Conservation (phyloP, 73 alveolate species). For the Halteria grandinella region DNA sequence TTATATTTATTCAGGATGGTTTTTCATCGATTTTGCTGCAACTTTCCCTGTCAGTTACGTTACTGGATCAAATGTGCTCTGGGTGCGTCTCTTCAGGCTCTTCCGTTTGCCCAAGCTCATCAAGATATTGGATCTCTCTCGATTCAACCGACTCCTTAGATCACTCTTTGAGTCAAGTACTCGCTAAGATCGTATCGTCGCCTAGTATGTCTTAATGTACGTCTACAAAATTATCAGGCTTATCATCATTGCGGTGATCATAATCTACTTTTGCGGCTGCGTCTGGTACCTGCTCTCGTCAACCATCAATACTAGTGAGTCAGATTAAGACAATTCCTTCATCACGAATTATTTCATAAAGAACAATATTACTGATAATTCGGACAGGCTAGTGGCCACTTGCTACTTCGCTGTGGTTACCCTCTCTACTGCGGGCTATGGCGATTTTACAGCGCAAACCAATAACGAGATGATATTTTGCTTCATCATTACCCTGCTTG, state of each 20-base stretch:
- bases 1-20: constrained; percentile 77
- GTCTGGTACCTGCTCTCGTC: constrained; percentile 77
- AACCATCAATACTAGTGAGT: constrained; percentile 56
- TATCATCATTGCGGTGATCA: constrained; percentile 79
- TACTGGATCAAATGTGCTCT: constrained; percentile 43
- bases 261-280: constrained; percentile 87
- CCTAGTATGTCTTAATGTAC: constrained; percentile 77
- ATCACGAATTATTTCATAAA: neutral
- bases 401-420: constrained; percentile 93
- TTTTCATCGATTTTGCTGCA: constrained; percentile 82
- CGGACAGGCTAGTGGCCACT: constrained; percentile 72
- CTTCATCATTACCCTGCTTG: constrained; percentile 87
- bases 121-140: constrained; percentile 74
- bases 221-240: constrained; percentile 79
- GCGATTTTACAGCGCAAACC: constrained; percentile 89
- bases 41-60: constrained; percentile 73
- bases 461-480: constrained; percentile 86
- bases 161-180: constrained; percentile 74
- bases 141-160: constrained; percentile 80
- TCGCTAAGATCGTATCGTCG: constrained; percentile 77
- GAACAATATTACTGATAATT: constrained; percentile 40
- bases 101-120: constrained; percentile 80
- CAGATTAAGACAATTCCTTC: neutral
- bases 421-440: constrained; percentile 96
- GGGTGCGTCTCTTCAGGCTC: constrained; percentile 76